These are phyloP conservation scores for Vanderwaltozyma tropicalis DNA, from an alignment of 805 yeast species.

Conservation along the genomic window DNA sequence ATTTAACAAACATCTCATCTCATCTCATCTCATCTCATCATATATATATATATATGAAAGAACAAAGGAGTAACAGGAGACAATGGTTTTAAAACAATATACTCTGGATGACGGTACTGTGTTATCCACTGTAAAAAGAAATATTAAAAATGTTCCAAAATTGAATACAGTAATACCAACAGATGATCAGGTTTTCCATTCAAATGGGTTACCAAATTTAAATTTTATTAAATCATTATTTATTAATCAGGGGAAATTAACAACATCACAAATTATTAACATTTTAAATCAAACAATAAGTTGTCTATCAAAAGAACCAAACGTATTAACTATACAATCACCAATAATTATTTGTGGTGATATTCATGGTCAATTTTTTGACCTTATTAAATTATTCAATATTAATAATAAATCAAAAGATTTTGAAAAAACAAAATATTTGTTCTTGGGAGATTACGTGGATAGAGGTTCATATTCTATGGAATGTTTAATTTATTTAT, in stretches of 20 bases:
- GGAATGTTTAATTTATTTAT: conserved; percentile 68
- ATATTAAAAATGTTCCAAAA: too few relatives aligned
- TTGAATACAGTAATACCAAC: too few relatives aligned
- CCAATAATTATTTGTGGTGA: conserved; percentile 97
- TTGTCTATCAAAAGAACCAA: conserved; percentile 62
- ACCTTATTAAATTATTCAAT: conserved; percentile 79
- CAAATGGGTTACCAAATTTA: too few relatives aligned
- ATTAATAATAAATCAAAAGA: conserved; percentile 79
- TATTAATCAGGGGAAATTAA: conserved; percentile 78
- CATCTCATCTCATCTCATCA: too few relatives aligned
- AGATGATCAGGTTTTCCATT: too few relatives aligned
- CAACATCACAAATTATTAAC: conserved; percentile 55
- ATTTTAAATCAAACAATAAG: conserved; percentile 59
- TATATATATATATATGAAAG: too few relatives aligned
- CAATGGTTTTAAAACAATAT: too few relatives aligned
- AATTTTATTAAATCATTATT: too few relatives aligned
- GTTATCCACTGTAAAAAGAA: too few relatives aligned
- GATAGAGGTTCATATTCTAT: conserved; percentile 88
- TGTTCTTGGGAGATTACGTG: conserved; percentile 89
- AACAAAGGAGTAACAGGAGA: too few relatives aligned
- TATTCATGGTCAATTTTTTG: conserved; percentile 92
- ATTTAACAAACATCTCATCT: too few relatives aligned
- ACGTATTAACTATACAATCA: conserved; percentile 69
- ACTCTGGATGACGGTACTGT: too few relatives aligned
- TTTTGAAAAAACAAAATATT: conserved; percentile 69